These are phyloP conservation scores for Sherardia arvensis DNA, from an alignment of 257 asterid genomes.

Conservation along the genomic window DNA sequence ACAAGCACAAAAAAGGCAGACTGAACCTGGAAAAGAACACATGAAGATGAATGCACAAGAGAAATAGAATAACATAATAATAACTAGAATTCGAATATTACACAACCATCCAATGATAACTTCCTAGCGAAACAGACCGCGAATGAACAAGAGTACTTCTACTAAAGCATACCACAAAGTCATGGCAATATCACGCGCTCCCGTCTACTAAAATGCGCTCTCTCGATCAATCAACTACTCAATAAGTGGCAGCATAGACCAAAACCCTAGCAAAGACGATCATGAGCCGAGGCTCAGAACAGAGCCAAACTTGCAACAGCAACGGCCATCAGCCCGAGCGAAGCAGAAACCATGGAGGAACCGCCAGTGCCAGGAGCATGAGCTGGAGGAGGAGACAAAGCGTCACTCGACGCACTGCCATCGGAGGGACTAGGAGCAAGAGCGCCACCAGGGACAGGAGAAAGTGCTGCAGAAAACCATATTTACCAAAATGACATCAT, in stretches of 20 bases:
- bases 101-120: not conserved
- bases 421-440: conserved; percentile 29
- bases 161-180: not conserved
- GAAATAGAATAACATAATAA: too few relatives aligned
- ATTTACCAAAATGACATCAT: too few relatives aligned
- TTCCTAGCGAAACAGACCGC: not conserved
- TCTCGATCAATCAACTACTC: not conserved
- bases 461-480: conserved; percentile 29
- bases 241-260: conserved; percentile 3
- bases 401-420: conserved; percentile 18
- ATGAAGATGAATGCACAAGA: not conserved
- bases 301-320: conserved; percentile 13
- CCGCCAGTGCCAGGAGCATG: conserved; percentile 32
- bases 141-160: not conserved
- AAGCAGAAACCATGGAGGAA: conserved; percentile 20
- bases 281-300: conserved; percentile 8
- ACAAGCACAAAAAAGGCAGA: too few relatives aligned
- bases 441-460: conserved; percentile 45
- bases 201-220: conserved; percentile 12
- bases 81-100: not conserved
- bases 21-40: not conserved
- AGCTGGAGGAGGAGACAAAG: conserved; percentile 34
- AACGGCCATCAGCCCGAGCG: conserved; percentile 16
- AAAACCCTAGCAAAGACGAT: conserved; percentile 2
- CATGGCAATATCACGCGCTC: conserved; percentile 4